Evolutionary conservation across 1,139 yeast species (phyloP), one percentile per base, ranked within the genome.

Genomic region (Magnusiomyces suaveolens): DNA sequence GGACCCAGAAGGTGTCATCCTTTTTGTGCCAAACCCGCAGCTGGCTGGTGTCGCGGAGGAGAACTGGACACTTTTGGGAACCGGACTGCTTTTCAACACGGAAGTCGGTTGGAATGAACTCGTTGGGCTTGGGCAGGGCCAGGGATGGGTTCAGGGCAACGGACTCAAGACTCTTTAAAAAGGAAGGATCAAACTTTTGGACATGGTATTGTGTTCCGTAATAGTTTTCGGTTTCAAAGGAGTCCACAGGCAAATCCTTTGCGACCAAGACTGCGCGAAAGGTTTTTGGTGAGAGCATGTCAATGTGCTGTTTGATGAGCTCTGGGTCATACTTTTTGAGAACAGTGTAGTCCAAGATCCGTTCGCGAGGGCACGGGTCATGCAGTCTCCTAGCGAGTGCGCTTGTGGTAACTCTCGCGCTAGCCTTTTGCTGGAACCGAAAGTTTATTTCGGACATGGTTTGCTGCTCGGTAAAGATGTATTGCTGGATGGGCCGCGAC

Each of bases 1-100:
- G 98, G 20, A 87, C 85, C 75, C 86, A 81, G 65, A 92, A 87
- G 51, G 84, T 81, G 62, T 92, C 96, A 70, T 92, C 97, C 64
- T 85, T 85, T 67, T 90, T 92, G 69, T 77, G 87, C 98, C 98
- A 92, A 41, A 88, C 73, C 62, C 75, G 80, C 43, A 75, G 65
- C 48, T 66, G 69, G 0, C 71, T 65, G 50, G 72, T 71, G 32
- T 73, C 67, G 57, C 71, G 60, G 52, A 83, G 64, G 48, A 84
- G 67, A 18, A 69, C 63, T 2, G 89, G 89, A 48, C 73, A 72
- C 53, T 70, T 72, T 23, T 69, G 59, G 6, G 77, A 75, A 38
- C 65, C 67, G 46, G 76, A 76, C 49, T 71, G 66, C 59, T 75
- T 76, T 36, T 73, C 73, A 4, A 88, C 82, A 1, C 75, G 75